Conservation (phyloP, 129 eudicot species). For the Pseudognaphalium luteoalbum region DNA sequence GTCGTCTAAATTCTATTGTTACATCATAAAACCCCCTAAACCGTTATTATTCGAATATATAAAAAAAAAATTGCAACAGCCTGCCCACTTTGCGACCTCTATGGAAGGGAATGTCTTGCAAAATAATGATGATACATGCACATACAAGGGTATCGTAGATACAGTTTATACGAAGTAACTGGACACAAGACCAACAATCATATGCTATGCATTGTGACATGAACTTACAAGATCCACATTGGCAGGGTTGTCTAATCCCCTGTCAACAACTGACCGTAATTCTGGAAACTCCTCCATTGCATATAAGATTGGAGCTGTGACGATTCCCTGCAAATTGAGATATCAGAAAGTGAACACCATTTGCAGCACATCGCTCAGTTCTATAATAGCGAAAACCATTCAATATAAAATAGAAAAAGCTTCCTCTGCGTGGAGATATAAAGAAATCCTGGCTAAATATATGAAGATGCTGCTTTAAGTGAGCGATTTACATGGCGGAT, state of each 20-base stretch:
- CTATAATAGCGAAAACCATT: not conserved
- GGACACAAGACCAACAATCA: not conserved
- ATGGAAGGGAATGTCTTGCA: not conserved
- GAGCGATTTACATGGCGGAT: constrained; percentile 75
- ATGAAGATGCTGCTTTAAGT: not conserved
- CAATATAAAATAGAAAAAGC: no score
- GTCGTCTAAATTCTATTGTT: not conserved
- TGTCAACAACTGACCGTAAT: constrained; percentile 62
- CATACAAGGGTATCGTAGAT: not conserved
- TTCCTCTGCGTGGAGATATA: not conserved
- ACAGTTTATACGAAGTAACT: not conserved
- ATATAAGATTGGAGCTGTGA: constrained; percentile 85
- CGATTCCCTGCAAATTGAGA: constrained; percentile 56
- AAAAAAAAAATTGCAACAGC: not conserved
- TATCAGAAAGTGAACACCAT: constrained; percentile 15
- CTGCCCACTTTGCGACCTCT: not conserved
- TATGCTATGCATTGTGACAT: not conserved
- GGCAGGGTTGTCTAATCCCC: constrained; percentile 72
- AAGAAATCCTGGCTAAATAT: constrained; percentile 25
- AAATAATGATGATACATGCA: not conserved
- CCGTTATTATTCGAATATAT: not conserved
- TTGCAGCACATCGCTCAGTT: not conserved
- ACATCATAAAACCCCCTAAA: not conserved
- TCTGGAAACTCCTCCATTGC: constrained; percentile 97
- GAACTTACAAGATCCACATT: constrained; percentile 84